These are phyloP conservation scores for Arctium lappa DNA, from an alignment of 129 eudicot species.

Conservation along the genomic window DNA sequence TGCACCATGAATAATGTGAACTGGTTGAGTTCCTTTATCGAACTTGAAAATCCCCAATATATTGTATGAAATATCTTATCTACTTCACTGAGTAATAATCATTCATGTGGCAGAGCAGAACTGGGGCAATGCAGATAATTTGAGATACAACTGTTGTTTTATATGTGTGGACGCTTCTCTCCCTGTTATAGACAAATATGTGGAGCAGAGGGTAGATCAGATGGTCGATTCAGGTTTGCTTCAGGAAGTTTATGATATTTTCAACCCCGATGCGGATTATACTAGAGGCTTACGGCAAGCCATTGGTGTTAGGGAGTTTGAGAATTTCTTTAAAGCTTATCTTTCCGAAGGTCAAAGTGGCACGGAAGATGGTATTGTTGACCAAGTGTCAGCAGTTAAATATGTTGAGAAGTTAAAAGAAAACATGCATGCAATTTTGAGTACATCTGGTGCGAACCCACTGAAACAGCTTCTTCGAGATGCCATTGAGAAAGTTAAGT, in stretches of 20 bases:
- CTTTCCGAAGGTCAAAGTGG: constrained; percentile 30
- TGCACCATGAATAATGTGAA: not conserved
- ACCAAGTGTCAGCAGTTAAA: constrained; percentile 15
- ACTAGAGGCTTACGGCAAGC: constrained; percentile 90
- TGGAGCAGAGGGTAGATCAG: constrained; percentile 72
- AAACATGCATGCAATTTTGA: constrained; percentile 35
- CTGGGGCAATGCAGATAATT: constrained; percentile 83
- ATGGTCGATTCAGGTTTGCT: constrained; percentile 84
- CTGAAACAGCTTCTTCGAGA: constrained; percentile 44
- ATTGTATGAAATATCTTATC: not conserved
- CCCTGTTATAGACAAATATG: constrained; percentile 70
- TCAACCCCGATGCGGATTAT: constrained; percentile 71
- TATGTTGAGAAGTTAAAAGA: constrained; percentile 30
- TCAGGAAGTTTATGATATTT: constrained; percentile 65
- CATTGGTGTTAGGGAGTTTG: constrained; percentile 93
- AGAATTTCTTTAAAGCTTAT: constrained; percentile 52
- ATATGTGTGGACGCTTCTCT: constrained; percentile 90
- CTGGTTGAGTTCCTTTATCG: not conserved
- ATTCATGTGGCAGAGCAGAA: constrained; percentile 87
- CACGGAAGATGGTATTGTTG: not conserved
- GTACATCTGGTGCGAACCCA: constrained; percentile 32
- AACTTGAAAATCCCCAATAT: not conserved
- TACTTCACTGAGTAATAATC: constrained; percentile 13
- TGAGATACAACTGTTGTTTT: constrained; percentile 82
- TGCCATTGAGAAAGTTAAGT: constrained; percentile 65